phyloP scores from a whole-genome alignment of 108 stramenopile species.

The Cyclotella atomus region DNA sequence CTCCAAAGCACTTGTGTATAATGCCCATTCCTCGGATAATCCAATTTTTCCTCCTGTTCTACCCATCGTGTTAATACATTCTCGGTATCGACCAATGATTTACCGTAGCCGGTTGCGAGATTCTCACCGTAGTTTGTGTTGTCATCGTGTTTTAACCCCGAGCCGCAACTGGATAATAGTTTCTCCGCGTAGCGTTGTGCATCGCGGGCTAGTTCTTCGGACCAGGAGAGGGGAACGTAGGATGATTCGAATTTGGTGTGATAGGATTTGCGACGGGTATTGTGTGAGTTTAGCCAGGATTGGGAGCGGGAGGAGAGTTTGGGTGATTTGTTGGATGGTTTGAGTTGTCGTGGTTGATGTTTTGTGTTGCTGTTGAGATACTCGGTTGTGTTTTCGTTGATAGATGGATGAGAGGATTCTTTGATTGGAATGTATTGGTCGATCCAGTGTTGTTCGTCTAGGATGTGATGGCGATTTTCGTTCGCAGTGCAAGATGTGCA shows the following conservation, averaged over 20 bases:
- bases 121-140: slow-evolving; percentile 30
- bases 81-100: neutral
- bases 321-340: neutral
- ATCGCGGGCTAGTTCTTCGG: slow-evolving; percentile 5
- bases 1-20: slow-evolving; percentile 23
- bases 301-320: slow-evolving; percentile 7
- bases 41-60: neutral
- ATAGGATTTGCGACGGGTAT: slow-evolving; percentile 25
- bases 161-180: neutral
- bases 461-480: no score
- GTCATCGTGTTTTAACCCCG: neutral
- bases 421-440: no score
- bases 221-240: slow-evolving; percentile 33
- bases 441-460: no score
- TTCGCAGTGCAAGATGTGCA: no score
- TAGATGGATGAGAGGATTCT: no score
- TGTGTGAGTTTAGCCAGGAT: slow-evolving; percentile 32
- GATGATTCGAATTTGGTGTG: slow-evolving; percentile 22
- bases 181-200: slow-evolving; percentile 10
- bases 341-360: slow-evolving; percentile 2
- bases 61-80: slow-evolving; percentile 10
- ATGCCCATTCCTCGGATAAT: slow-evolving; percentile 24
- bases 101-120: slow-evolving; percentile 13
- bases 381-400: no score
- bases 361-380: no score